Evolutionary conservation across 2,329 filamentous ascomycete species (phyloP).

Genomic region (Aspergillus quadrilineatus): DNA sequence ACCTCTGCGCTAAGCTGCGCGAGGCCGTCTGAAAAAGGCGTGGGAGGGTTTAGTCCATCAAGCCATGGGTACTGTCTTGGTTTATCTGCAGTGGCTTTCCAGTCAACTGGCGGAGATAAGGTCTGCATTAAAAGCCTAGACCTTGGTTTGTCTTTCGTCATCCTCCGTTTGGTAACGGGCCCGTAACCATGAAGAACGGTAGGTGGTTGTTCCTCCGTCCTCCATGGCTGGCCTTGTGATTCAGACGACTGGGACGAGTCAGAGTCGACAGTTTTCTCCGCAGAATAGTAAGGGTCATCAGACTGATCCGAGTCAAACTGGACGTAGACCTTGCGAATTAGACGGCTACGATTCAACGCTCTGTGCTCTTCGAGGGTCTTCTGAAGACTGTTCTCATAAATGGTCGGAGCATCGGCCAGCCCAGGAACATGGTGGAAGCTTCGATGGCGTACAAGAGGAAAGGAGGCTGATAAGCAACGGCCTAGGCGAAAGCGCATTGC

Average conservation of each 20-base stretch:
- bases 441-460: constrained; percentile 2
- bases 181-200: background rate
- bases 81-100: constrained; percentile 3
- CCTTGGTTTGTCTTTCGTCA: background rate
- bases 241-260: background rate
- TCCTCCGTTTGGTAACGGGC: background rate
- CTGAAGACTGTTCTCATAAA: constrained; percentile 35
- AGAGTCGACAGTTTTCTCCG: constrained; percentile 13
- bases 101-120: background rate
- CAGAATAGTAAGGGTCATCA: constrained; percentile 5
- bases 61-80: constrained; percentile 37
- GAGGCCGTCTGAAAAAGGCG: constrained; percentile 21
- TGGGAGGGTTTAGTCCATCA: constrained; percentile 19
- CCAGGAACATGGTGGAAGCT: constrained; percentile 15
- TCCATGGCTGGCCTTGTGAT: background rate
- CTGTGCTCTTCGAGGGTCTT: constrained; percentile 46
- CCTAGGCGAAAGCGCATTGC: constrained; percentile 27
- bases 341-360: constrained; percentile 34
- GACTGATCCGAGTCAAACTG: constrained; percentile 13
- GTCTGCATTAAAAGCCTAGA: background rate
- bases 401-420: constrained; percentile 20
- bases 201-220: background rate
- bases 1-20: constrained; percentile 48
- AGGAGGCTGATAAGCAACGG: constrained; percentile 10
- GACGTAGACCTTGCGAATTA: constrained; percentile 34